A percentile compares a stretch with the other conserved stretches of the same genome.
These are phyloP conservation scores for Trichocomaceae sp. DNA, from an alignment of 2,329 filamentous ascomycete species.

Conservation along the genomic window DNA sequence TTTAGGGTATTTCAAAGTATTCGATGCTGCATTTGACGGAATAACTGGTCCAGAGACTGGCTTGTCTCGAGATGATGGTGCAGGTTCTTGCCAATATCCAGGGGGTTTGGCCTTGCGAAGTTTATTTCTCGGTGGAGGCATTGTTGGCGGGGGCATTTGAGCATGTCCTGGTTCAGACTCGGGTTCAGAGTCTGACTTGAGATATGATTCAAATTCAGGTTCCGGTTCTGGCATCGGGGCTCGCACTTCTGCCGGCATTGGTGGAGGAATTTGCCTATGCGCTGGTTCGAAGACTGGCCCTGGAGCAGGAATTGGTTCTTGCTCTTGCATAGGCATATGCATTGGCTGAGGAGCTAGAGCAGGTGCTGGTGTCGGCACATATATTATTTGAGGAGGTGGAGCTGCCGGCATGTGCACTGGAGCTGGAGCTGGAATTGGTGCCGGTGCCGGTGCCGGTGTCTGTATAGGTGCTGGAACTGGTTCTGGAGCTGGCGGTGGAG, in stretches of 20 bases:
- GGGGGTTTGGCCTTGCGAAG: not conserved
- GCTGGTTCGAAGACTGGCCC: not conserved
- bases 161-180: not conserved
- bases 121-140: not conserved
- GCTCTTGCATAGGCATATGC: not conserved
- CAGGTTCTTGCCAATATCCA: not conserved
- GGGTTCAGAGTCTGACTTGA: not conserved
- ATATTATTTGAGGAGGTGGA: not conserved
- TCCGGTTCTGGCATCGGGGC: not conserved
- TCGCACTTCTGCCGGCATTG: not conserved
- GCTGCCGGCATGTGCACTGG: not conserved
- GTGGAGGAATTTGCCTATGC: not conserved
- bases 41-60: not conserved
- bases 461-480: not conserved
- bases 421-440: not conserved
- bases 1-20: too few species aligned
- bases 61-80: not conserved
- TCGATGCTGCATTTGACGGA: not conserved
- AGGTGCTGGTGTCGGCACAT: not conserved
- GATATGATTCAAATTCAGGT: not conserved
- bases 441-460: not conserved
- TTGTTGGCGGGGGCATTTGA: not conserved
- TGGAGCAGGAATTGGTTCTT: not conserved
- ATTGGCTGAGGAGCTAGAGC: not conserved
- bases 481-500: not conserved